Percentiles rank a stretch among this genome's conserved stretches.
phyloP scores from a whole-genome alignment of 768 basidiomycete species.

The Macrolepiota fuliginosa region DNA sequence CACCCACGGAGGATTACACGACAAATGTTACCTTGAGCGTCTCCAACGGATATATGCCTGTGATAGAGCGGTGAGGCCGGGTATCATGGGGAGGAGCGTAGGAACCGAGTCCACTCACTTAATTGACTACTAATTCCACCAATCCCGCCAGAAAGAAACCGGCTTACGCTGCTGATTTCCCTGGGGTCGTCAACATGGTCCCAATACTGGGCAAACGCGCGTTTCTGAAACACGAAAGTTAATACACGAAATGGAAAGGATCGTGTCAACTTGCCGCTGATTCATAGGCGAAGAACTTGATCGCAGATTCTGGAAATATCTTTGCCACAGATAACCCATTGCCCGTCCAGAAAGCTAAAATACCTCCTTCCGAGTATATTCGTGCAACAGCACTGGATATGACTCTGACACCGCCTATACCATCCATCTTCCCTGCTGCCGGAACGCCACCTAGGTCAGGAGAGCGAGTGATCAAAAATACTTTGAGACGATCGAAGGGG shows the following conservation, averaged over 20 bases:
- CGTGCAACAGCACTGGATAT: conserved; percentile 71
- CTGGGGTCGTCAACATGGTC: conserved; percentile 87
- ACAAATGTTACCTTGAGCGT: conserved; percentile 72
- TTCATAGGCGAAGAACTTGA: conserved; percentile 97
- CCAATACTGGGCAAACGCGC: conserved; percentile 87
- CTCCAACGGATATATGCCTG: conserved; percentile 96
- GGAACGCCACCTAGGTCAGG: conserved; percentile 65
- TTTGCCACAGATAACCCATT: conserved; percentile 92
- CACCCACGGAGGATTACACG: conserved; percentile 8
- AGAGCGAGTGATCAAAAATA: conserved; percentile 91
- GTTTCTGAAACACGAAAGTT: conserved; percentile 61
- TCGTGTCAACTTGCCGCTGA: conserved; percentile 62
- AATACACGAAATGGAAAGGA: conserved; percentile 12
- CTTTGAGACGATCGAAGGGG: conserved; percentile 94
- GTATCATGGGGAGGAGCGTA: conserved; percentile 11
- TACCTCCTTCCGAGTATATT: conserved; percentile 87
- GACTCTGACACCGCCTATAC: conserved; percentile 54
- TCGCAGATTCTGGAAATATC: conserved; percentile 97
- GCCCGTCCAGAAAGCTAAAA: conserved; percentile 97
- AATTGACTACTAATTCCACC: conserved; percentile 95
- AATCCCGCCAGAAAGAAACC: conserved; percentile 93
- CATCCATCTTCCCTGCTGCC: conserved; percentile 36
- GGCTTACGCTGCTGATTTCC: conserved; percentile 86
- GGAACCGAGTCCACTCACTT: conserved; percentile 47
- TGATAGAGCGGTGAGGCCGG: conserved; percentile 17